These are phyloP conservation scores for Linderniella brevidens DNA, from an alignment of 257 asterid species.

Conservation along the genomic window DNA sequence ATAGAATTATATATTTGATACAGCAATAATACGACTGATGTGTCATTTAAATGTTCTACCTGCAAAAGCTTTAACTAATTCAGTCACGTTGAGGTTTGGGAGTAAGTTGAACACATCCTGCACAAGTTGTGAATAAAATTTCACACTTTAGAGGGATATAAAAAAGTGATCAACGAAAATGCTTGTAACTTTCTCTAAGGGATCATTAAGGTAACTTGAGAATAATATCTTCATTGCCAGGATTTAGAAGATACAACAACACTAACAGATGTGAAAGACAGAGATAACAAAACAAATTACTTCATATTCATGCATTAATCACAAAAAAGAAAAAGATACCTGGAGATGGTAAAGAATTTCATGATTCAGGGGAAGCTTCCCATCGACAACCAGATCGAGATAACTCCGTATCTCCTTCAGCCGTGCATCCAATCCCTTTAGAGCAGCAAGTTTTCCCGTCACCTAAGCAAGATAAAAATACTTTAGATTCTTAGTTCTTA, in stretches of 20 bases:
- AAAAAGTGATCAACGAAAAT: too few relatives aligned
- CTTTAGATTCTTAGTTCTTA: too few relatives aligned
- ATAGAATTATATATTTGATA: not conserved
- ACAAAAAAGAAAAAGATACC: constrained; percentile 27
- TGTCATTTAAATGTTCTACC: constrained; percentile 20
- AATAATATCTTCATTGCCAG: too few relatives aligned
- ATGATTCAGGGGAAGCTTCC: constrained; percentile 81
- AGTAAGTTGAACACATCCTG: constrained; percentile 89
- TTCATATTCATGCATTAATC: too few relatives aligned
- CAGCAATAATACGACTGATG: not conserved
- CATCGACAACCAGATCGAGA: constrained; percentile 72
- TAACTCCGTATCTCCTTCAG: constrained; percentile 67
- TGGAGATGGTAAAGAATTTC: constrained; percentile 55
- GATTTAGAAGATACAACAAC: too few relatives aligned
- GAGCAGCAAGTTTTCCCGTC: constrained; percentile 81
- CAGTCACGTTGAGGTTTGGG: constrained; percentile 73
- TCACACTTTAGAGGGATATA: too few relatives aligned
- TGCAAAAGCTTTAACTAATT: constrained; percentile 70
- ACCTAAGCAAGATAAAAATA: constrained; percentile 25
- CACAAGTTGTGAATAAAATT: not conserved
- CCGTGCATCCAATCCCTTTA: constrained; percentile 90
- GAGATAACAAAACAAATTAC: too few relatives aligned
- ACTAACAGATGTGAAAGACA: too few relatives aligned
- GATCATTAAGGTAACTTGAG: too few relatives aligned
- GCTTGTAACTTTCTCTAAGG: too few relatives aligned